phyloP scores from a whole-genome alignment of 306 rosid genomes.

The Cucumis hystrix region DNA sequence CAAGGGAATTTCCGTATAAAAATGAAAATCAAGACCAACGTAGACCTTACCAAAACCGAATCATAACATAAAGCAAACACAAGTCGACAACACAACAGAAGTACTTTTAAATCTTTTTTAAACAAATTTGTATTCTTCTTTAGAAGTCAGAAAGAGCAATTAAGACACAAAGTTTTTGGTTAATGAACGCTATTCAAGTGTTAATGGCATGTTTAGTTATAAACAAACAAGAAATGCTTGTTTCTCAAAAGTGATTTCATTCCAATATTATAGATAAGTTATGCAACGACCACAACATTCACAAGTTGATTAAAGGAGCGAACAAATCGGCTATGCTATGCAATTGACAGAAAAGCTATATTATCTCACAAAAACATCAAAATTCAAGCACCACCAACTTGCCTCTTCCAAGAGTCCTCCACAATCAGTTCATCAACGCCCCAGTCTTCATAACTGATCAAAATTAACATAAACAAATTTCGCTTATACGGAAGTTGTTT shows the following conservation, averaged over 20 bases:
- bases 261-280: neutral
- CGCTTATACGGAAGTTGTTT: no score
- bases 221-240: neutral
- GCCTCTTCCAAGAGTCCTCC: slow-evolving; percentile 98
- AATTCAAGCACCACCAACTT: slow-evolving; percentile 75
- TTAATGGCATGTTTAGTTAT: neutral
- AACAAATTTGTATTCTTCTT: no score
- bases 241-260: neutral
- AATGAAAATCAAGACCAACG: no score
- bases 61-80: no score
- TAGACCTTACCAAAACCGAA: no score
- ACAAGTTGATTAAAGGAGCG: neutral
- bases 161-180: no score
- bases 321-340: neutral
- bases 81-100: no score
- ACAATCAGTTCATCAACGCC: slow-evolving; percentile 93
- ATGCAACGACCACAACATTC: neutral
- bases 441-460: slow-evolving; percentile 84
- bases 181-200: neutral
- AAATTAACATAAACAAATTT: neutral
- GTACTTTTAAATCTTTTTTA: no score
- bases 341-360: neutral
- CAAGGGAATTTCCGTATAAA: no score
- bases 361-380: neutral
- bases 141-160: no score